phyloP scores from a whole-genome alignment of 495 filamentous ascomycete genomes.

The Hyaloscypha bicolor region DNA sequence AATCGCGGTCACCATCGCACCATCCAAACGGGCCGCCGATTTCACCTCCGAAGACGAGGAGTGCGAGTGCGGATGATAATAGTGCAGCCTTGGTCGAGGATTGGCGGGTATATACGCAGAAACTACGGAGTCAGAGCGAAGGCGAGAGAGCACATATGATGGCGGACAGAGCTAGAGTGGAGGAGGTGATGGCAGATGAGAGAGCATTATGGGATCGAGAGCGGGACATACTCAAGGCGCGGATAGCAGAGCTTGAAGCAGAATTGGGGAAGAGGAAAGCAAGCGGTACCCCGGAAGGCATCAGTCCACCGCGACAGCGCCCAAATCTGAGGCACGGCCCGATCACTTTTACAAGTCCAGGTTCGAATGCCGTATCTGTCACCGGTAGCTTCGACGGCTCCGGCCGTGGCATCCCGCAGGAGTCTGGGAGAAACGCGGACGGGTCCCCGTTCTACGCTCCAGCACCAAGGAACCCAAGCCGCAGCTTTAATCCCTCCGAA shows the following conservation, averaged over 20 bases:
- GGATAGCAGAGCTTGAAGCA: constrained; percentile 31
- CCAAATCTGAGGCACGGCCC: not conserved
- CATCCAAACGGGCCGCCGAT: constrained; percentile 20
- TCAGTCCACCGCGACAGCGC: not conserved
- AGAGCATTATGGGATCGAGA: constrained; percentile 33
- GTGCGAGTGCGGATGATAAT: constrained; percentile 27
- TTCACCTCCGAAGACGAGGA: constrained; percentile 30
- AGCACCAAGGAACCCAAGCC: constrained; percentile 30
- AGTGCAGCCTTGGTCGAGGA: constrained; percentile 29
- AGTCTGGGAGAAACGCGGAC: constrained; percentile 34
- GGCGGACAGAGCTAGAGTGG: constrained; percentile 28
- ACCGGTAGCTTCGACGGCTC: constrained; percentile 23
- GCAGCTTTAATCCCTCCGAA: constrained; percentile 28
- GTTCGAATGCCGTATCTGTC: constrained; percentile 13
- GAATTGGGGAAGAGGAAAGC: constrained; percentile 10
- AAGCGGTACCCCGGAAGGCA: not conserved
- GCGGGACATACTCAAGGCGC: constrained; percentile 19
- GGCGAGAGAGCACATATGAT: constrained; percentile 34
- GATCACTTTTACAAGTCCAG: constrained; percentile 12
- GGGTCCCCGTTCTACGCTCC: constrained; percentile 35
- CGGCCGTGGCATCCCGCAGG: constrained; percentile 22
- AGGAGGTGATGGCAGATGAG: constrained; percentile 35
- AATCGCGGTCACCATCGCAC: constrained; percentile 18
- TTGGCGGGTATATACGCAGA: constrained; percentile 29
- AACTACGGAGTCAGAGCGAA: constrained; percentile 28